phyloP scores from a whole-genome alignment of 441 rosid species.

The Jatropha podagrica region DNA sequence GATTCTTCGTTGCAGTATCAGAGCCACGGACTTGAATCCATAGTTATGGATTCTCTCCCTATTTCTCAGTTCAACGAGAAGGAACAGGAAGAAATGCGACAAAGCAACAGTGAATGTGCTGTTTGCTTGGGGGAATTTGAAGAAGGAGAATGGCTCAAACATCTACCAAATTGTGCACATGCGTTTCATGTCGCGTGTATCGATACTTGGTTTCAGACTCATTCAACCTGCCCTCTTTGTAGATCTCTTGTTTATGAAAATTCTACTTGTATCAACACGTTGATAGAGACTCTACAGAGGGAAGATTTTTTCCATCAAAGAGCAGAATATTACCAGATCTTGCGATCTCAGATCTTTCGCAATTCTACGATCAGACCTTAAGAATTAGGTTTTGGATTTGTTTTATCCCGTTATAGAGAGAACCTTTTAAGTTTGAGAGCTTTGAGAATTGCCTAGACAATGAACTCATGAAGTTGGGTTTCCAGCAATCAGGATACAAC shows the following conservation, averaged over 20 bases:
- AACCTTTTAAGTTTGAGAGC: neutral
- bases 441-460: too few species aligned
- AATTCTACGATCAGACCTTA: slow-evolving; percentile 4
- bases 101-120: slow-evolving; percentile 44
- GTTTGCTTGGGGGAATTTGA: slow-evolving; percentile 62
- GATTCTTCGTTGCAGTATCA: slow-evolving; percentile 21
- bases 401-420: neutral
- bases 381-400: slow-evolving; percentile 2
- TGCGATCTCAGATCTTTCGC: slow-evolving; percentile 14
- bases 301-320: slow-evolving; percentile 35
- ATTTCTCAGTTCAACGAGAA: slow-evolving; percentile 26
- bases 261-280: slow-evolving; percentile 13
- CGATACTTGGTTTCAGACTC: slow-evolving; percentile 63
- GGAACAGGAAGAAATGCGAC: neutral
- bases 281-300: slow-evolving; percentile 21
- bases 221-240: slow-evolving; percentile 61
- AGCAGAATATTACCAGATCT: slow-evolving; percentile 9
- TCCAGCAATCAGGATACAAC: too few species aligned
- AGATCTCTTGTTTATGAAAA: slow-evolving; percentile 35
- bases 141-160: slow-evolving; percentile 56
- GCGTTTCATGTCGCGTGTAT: slow-evolving; percentile 58
- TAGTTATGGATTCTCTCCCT: slow-evolving; percentile 32
- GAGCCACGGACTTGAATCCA: slow-evolving; percentile 34
- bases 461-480: too few species aligned
- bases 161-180: slow-evolving; percentile 53